These are phyloP conservation scores for Mrakia blollopis DNA, from an alignment of 768 basidiomycete species.

Conservation along the genomic window DNA sequence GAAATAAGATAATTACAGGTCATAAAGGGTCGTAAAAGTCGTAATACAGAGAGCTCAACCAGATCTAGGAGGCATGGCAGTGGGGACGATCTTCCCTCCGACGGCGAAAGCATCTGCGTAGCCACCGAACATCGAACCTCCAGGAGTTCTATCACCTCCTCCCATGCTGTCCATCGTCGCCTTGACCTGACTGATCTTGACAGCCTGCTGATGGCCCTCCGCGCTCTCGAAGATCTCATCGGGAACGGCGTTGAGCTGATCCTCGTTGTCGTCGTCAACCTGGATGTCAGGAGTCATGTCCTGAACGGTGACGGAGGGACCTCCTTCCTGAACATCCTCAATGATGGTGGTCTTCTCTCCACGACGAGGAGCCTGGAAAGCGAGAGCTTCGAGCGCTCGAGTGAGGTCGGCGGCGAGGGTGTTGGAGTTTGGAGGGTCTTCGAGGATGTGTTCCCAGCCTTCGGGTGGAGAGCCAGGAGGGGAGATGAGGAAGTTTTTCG, in stretches of 20 bases:
- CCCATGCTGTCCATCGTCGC: slow-evolving; percentile 44
- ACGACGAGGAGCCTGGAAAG: slow-evolving; percentile 43
- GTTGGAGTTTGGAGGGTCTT: slow-evolving; percentile 79
- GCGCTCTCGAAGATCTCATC: slow-evolving; percentile 33
- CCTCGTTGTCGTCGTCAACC: slow-evolving; percentile 33
- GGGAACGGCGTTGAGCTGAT: background rate
- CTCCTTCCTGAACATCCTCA: background rate
- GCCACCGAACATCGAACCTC: slow-evolving; percentile 21
- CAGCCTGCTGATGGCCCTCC: slow-evolving; percentile 19
- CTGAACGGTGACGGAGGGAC: slow-evolving; percentile 29
- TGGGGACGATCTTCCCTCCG: slow-evolving; percentile 25
- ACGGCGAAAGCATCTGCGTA: slow-evolving; percentile 16
- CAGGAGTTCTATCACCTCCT: slow-evolving; percentile 1
- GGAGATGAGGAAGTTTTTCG: slow-evolving; percentile 95
- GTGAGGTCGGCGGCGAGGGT: slow-evolving; percentile 87
- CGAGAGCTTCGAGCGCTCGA: slow-evolving; percentile 65
- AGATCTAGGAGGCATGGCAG: slow-evolving; percentile 25
- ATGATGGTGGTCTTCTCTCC: slow-evolving; percentile 27
- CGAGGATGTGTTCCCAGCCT: slow-evolving; percentile 87
- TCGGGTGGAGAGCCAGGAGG: slow-evolving; percentile 96
- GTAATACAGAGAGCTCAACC: background rate
- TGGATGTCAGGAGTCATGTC: slow-evolving; percentile 30
- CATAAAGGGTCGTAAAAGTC: background rate
- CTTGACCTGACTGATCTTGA: slow-evolving; percentile 40
- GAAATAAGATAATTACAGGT: background rate